Conservation (phyloP, 805 yeast species). For the Wickerhamiella azymoides region DNA sequence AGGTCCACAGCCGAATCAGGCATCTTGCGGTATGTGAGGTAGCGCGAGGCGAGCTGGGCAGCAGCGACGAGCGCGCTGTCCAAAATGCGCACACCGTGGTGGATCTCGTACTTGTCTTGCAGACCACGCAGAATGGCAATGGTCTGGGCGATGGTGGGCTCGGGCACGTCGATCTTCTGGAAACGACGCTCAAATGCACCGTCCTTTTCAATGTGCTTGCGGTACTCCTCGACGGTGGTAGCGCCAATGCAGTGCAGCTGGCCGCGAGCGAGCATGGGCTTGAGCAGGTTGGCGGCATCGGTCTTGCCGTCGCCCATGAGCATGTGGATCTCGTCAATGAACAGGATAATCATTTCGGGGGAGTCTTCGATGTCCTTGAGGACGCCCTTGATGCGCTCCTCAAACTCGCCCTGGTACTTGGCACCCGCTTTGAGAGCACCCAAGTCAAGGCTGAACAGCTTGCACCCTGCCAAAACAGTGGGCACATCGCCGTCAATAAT, state of each 20-base stretch:
- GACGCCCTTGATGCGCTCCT: conserved; percentile 95
- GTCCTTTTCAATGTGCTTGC: conserved; percentile 85
- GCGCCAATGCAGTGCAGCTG: conserved; percentile 96
- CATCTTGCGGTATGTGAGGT: conserved; percentile 83
- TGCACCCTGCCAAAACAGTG: conserved; percentile 63
- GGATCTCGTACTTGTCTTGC: conserved; percentile 89
- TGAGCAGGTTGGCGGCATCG: conserved; percentile 91
- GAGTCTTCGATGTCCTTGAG: conserved; percentile 85
- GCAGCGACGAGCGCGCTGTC: conserved; percentile 92
- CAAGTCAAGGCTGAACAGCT: conserved; percentile 75
- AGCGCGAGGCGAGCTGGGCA: conserved; percentile 86
- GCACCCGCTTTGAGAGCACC: conserved; percentile 99
- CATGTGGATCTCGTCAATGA: conserved; percentile 98
- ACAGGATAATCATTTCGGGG: conserved; percentile 70
- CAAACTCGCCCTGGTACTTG: conserved; percentile 96
- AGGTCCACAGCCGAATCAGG: conserved; percentile 97
- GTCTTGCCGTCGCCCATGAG: conserved; percentile 98
- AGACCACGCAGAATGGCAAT: conserved; percentile 93
- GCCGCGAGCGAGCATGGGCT: conserved; percentile 96
- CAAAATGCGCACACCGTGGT: conserved; percentile 91
- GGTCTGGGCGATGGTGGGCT: conserved; percentile 83
- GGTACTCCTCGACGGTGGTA: conserved; percentile 87
- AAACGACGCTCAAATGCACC: conserved; percentile 98
- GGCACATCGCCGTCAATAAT: conserved; percentile 94
- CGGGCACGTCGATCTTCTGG: conserved; percentile 92